Percentiles rank a stretch among this genome's conserved stretches.
Evolutionary conservation across 441 rosid species (phyloP).

Genomic region (Biscutella laevigata): DNA sequence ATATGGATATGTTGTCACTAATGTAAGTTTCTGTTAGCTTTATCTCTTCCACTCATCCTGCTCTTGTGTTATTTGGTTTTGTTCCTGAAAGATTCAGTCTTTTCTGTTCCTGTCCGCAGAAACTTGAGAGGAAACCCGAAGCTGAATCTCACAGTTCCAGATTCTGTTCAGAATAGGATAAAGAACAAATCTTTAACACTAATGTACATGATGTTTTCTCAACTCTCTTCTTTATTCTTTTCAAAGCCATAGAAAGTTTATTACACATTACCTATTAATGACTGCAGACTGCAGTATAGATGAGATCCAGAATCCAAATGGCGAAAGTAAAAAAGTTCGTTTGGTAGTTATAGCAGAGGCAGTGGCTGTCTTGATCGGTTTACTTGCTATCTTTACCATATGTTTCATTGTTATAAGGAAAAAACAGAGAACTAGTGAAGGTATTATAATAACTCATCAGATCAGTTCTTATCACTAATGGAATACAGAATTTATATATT

Average conservation of each 20-base stretch:
- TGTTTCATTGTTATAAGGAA: constrained; percentile 7
- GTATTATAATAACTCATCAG: background rate
- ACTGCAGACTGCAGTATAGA: background rate
- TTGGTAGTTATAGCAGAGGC: constrained; percentile 20
- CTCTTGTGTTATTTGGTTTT: too few relatives aligned
- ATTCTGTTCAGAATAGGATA: background rate
- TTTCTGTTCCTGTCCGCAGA: constrained; percentile 24
- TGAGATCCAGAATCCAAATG: background rate
- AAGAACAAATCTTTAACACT: background rate
- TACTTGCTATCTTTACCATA: constrained; percentile 4
- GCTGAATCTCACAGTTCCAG: constrained; percentile 16
- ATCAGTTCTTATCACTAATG: background rate
- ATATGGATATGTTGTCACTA: constrained; percentile 21
- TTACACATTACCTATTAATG: background rate
- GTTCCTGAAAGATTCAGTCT: background rate
- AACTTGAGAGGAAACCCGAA: constrained; percentile 26
- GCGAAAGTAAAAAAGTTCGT: background rate
- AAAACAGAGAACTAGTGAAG: background rate
- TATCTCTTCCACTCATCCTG: background rate
- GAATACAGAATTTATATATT: background rate
- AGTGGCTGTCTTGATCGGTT: background rate
- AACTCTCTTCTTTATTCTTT: background rate
- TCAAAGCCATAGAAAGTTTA: background rate
- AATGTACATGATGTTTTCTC: constrained; percentile 8
- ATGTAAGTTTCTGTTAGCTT: constrained; percentile 24